phyloP scores from a whole-genome alignment of 192 early-diverging fungal genomes.

The Rhizoclosmatium sp. region DNA sequence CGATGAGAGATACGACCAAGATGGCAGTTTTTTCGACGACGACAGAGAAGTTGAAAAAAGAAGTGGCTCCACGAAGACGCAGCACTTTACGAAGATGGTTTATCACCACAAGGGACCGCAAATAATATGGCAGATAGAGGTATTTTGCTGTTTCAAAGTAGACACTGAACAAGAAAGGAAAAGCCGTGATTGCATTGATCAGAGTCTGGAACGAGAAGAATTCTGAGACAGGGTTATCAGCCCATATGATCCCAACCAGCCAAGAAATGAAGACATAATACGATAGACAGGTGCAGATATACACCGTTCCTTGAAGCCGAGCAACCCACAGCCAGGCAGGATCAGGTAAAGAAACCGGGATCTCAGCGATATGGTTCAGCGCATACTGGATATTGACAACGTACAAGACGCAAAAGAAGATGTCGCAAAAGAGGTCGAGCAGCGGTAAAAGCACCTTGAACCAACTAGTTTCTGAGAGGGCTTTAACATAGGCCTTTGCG shows the following conservation, averaged over 20 bases:
- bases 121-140: conserved; percentile 71
- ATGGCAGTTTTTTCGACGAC: conserved; percentile 62
- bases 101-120: conserved; percentile 64
- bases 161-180: conserved; percentile 62
- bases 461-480: no score
- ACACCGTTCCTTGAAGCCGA: conserved; percentile 52
- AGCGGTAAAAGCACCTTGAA: conserved; percentile 4
- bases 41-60: conserved; percentile 25
- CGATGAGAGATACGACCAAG: conserved; percentile 59
- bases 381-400: conserved; percentile 63
- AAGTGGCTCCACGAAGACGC: conserved; percentile 48
- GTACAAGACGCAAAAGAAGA: conserved; percentile 65
- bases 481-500: no score
- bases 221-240: conserved; percentile 22
- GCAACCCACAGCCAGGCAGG: conserved; percentile 64
- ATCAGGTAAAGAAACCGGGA: conserved; percentile 26
- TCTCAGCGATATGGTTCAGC: conserved; percentile 29
- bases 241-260: background rate
- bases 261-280: conserved; percentile 13
- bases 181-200: conserved; percentile 58
- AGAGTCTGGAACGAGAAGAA: conserved; percentile 57
- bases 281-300: conserved; percentile 13
- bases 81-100: conserved; percentile 64
- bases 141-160: conserved; percentile 54
- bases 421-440: conserved; percentile 62